Evolutionary conservation across 305 asterid species (phyloP), one percentile per base, ranked within the genome.

Genomic region (Caryopteris hybrid): DNA sequence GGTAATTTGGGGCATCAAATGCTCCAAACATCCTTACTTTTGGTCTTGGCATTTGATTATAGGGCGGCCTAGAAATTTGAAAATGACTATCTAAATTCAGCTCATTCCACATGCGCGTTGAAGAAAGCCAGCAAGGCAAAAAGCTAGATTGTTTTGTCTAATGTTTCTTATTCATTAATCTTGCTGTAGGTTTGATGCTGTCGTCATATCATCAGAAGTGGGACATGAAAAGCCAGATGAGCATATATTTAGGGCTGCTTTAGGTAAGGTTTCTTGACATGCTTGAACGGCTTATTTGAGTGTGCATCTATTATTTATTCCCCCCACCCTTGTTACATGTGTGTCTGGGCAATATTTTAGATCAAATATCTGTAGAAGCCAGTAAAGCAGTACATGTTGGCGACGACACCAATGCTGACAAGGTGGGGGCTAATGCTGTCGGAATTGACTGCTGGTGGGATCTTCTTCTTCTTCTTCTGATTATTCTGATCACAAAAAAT

Each of bases 381-480:
- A 33, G 70, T 36, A 88, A 70, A 79, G 85, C 92, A 64, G 89
- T 93, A 66, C 99, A 87, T 68, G 95, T 93, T 55, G 99, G 97
- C 54, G 99, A 93, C 36, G 97, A 93, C 83, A 51, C 41, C 10
- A 81, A 70, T 75, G 85, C 97, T 52, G 99, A 93, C 73, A 90
- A 84, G 73, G 92, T 23, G 63, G 99, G 97, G 61, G 97, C 99
- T 66, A 85, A 81, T 71, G 90, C 89, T 18, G 76, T 83, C 69
- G 99, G 99, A 72, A 86, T 93, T 0, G 82, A 87, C 69, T 90
- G 96, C 86, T 93, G 96, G 99, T 93, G 56, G 39, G 84, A 73
- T 36, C 12, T 36, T 58, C 33, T 25, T 16, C 33, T 11, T 53
- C 10, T 8, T 5, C 59, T 18, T 56, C 4, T 22, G 7, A 3